These are phyloP conservation scores for Trichoderma afroharzianum DNA, from an alignment of 2,329 filamentous ascomycete species.

Conservation along the genomic window DNA sequence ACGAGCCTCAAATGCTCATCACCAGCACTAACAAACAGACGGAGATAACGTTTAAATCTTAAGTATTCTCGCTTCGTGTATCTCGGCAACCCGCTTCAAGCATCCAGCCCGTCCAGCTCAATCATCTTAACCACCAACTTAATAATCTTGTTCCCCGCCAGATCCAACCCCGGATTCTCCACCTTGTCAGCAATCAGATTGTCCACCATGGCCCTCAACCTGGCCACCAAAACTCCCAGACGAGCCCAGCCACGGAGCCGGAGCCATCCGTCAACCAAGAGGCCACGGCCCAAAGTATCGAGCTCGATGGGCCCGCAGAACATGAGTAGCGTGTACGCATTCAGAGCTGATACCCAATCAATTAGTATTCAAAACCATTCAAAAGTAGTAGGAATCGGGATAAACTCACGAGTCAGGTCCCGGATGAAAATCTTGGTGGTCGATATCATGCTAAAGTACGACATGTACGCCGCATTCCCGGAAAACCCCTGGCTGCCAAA, in stretches of 20 bases:
- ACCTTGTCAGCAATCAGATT: conserved; percentile 76
- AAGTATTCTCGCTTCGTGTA: neutral
- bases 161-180: conserved; percentile 64
- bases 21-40: neutral
- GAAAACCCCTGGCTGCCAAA: conserved; percentile 80
- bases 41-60: too few relatives aligned
- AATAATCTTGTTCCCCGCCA: conserved; percentile 65
- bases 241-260: conserved; percentile 84
- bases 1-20: neutral
- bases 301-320: conserved; percentile 83
- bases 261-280: conserved; percentile 91
- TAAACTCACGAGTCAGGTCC: conserved; percentile 75
- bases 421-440: conserved; percentile 90
- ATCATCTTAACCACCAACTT: conserved; percentile 74
- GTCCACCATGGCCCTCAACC: conserved; percentile 83
- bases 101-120: conserved; percentile 84
- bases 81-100: conserved; percentile 30
- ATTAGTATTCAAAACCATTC: neutral
- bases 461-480: conserved; percentile 71
- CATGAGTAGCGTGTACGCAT: conserved; percentile 80
- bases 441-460: conserved; percentile 88
- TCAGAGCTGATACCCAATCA: conserved; percentile 61
- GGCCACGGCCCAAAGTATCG: conserved; percentile 80
- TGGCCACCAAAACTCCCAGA: conserved; percentile 83
- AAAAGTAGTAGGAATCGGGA: neutral